Conservation (phyloP, 441 rosid genomes). For the Populus hybrid region DNA sequence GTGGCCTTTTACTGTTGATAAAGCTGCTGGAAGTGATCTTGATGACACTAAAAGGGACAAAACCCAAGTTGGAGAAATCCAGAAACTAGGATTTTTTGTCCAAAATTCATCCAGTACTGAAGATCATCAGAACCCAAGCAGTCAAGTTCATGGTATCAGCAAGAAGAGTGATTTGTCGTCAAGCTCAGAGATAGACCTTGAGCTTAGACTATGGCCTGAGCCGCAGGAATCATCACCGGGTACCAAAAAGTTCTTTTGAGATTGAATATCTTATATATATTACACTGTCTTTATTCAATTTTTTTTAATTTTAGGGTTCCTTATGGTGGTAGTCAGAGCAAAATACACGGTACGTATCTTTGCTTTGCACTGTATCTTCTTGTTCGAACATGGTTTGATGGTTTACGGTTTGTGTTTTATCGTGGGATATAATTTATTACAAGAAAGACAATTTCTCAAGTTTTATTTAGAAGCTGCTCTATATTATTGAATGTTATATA, state of each 20-base stretch:
- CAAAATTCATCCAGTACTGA: slow-evolving; percentile 20
- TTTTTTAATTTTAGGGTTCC: neutral
- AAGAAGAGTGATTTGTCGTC: slow-evolving; percentile 7
- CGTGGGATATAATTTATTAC: too few species aligned
- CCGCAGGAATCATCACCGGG: slow-evolving; percentile 31
- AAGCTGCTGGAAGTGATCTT: neutral
- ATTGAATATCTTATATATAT: neutral
- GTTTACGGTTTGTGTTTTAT: too few species aligned
- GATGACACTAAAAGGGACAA: slow-evolving; percentile 7
- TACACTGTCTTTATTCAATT: neutral
- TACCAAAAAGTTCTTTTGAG: slow-evolving; percentile 42
- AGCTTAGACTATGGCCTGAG: slow-evolving; percentile 55
- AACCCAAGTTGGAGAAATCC: slow-evolving; percentile 17
- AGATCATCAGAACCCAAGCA: slow-evolving; percentile 3
- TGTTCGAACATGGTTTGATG: too few species aligned
- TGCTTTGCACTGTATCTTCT: too few species aligned
- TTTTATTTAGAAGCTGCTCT: too few species aligned
- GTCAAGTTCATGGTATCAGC: slow-evolving; percentile 1
- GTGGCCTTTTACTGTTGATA: slow-evolving; percentile 22
- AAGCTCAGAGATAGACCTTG: slow-evolving; percentile 40
- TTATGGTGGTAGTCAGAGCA: too few species aligned
- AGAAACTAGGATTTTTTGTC: slow-evolving; percentile 30
- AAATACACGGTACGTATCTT: too few species aligned
- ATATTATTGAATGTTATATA: too few species aligned
- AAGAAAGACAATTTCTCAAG: too few species aligned